Base-by-base conservation (phyloP, 208 protist genomes). In the Jaenimonas drosophilae region DNA sequence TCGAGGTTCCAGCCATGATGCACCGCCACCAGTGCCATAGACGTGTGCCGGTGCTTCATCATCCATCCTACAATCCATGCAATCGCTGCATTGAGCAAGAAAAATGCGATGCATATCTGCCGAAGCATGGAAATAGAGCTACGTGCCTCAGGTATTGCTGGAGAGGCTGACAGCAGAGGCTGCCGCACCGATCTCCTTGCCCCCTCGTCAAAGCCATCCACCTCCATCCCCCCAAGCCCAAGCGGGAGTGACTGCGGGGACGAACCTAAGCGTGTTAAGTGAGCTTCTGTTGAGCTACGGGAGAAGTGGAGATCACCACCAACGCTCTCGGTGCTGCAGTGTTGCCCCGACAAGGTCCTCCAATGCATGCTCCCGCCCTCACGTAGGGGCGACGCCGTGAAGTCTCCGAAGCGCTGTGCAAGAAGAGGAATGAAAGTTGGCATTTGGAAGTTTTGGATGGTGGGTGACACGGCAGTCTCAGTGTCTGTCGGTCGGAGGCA, bases 11-110 rank as follows among this genome's bases (percentile, higher is more conserved):
- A 64, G 12, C 43, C 49, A 16, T 59, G 31, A 5, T 39, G 19
- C 17, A 54, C 36, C 0, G 61, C 54, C 23, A 49, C 39, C 36
- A 63, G 30, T 12, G 38, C 49, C 14, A 70, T 51, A 32, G 56
- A 50, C 1, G 30, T 46, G 31, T 62, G 43, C 23, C 54, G 54
- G n/a, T 49, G 37, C 16, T 57, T 51, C 48, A 69, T 55, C 36
- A 57, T 42, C 51, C 50, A 62, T 11, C 47, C 42, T 29, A 69
- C 54, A 19, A 69, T n/a, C 24, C 60, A 55, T 6, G 61, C 61
- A 11, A 49, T 60, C 12, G 33, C 53, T 21, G 54, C 52, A 45
- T 56, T 69, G 12, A 63, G 30, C 39, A 21, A 56, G 4, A 44
- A 56, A 39, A 69, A 69, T 21, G 54, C 61, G 24, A 59, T 59